Conservation (phyloP, 345 rosid genomes). For the Lepidium aucheri region DNA sequence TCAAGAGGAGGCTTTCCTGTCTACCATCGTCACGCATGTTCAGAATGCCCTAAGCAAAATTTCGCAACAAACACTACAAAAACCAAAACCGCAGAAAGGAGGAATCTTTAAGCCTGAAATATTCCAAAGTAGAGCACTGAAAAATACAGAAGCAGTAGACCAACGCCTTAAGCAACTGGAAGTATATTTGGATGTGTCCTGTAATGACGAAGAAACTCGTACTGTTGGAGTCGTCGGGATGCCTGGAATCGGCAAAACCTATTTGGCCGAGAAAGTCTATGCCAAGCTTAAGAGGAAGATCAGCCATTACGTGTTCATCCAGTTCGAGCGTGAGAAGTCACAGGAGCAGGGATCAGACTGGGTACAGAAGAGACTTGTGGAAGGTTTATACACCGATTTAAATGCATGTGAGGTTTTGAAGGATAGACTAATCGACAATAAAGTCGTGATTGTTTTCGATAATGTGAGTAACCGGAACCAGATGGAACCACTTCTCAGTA, state of each 20-base stretch:
- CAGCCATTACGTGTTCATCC: rapidly evolving
- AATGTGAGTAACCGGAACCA: not conserved
- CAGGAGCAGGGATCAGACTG: not conserved
- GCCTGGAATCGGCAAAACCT: constrained; percentile 21
- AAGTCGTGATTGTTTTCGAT: not conserved
- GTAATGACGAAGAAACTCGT: constrained; percentile 1
- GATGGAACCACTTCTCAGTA: not conserved
- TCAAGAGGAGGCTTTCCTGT: not conserved
- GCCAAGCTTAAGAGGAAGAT: not conserved
- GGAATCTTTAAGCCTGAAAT: not conserved
- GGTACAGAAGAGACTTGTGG: not conserved
- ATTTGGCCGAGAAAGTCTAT: not conserved
- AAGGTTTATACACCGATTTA: not conserved
- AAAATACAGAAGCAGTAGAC: not conserved
- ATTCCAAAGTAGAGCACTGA: not conserved
- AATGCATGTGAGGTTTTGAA: not conserved
- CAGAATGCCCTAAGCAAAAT: not conserved
- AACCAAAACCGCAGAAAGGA: not conserved
- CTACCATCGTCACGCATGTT: not conserved
- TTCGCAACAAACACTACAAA: not conserved
- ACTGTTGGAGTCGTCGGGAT: constrained; percentile 4
- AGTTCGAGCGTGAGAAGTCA: not conserved
- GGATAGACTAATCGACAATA: not conserved
- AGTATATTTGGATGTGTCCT: not conserved
- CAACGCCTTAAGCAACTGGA: not conserved